Conservation (phyloP, 108 stramenopile species). For the Conticribra weissflogii region DNA sequence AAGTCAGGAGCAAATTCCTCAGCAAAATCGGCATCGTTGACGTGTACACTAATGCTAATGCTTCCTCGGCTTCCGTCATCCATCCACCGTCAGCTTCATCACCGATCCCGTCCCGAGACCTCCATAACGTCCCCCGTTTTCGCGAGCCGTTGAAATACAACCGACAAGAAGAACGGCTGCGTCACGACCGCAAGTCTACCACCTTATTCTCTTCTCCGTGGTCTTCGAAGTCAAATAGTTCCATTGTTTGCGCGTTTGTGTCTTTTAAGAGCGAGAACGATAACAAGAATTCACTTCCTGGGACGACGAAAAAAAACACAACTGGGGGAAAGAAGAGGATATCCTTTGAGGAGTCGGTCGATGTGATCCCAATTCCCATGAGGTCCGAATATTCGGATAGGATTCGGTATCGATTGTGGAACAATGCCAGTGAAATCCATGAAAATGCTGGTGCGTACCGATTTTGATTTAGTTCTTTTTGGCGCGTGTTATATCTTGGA, state of each 20-base stretch:
- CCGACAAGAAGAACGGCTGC: background rate
- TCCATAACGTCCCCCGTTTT: background rate
- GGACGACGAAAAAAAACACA: background rate
- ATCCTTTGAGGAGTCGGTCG: slow-evolving; percentile 50
- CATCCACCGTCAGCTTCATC: background rate
- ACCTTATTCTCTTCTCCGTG: background rate
- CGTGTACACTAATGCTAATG: too few relatives aligned
- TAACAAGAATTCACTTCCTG: too few relatives aligned
- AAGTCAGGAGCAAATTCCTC: background rate
- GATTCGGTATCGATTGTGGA: slow-evolving; percentile 72
- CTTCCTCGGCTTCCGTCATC: background rate
- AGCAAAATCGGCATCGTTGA: background rate
- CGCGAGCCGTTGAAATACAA: background rate
- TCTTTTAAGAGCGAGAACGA: background rate
- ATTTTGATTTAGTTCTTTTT: background rate
- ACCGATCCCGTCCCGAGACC: background rate
- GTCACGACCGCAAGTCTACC: background rate
- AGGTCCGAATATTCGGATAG: slow-evolving; percentile 77
- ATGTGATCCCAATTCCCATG: slow-evolving; percentile 78
- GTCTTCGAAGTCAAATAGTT: background rate
- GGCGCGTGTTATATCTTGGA: too few relatives aligned
- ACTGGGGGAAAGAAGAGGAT: background rate
- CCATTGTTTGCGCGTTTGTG: background rate
- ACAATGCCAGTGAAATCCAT: slow-evolving; percentile 67
- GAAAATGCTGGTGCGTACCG: slow-evolving; percentile 51